These are phyloP conservation scores for Thalia dealbata DNA, from an alignment of 176 grass and related monocot species.

Conservation along the genomic window DNA sequence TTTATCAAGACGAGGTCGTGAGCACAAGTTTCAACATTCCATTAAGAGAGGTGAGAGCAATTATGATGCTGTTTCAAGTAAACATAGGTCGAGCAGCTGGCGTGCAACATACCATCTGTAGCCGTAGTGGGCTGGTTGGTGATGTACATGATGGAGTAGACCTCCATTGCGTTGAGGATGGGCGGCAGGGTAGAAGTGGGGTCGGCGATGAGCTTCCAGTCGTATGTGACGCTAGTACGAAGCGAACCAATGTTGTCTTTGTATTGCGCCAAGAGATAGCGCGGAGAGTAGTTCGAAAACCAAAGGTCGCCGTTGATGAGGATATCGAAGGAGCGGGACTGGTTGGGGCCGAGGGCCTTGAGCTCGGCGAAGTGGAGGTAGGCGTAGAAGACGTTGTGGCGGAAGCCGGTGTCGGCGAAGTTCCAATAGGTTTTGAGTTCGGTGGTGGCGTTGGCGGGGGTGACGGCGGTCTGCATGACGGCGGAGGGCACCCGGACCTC, in stretches of 20 bases:
- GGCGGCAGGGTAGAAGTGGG: constrained; percentile 43
- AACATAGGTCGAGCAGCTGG: background rate
- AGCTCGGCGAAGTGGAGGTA: constrained; percentile 34
- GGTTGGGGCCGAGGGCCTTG: background rate
- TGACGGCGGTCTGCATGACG: constrained; percentile 45
- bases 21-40: no score
- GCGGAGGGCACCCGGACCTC: constrained; percentile 7
- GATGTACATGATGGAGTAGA: constrained; percentile 30
- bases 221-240: background rate
- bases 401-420: background rate
- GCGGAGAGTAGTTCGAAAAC: background rate
- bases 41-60: no score
- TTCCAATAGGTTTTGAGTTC: constrained; percentile 2
- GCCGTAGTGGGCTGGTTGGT: constrained; percentile 18
- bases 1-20: no score
- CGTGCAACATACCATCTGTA: constrained; percentile 26
- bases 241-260: background rate
- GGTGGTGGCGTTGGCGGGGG: constrained; percentile 13
- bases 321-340: constrained; percentile 27
- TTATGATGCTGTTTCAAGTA: background rate
- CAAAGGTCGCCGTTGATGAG: constrained; percentile 10
- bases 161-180: constrained; percentile 38
- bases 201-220: constrained; percentile 26
- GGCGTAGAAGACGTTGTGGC: background rate
- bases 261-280: background rate